phyloP scores from a whole-genome alignment of 805 yeast species.

The Nakazawaea anatomiae region DNA sequence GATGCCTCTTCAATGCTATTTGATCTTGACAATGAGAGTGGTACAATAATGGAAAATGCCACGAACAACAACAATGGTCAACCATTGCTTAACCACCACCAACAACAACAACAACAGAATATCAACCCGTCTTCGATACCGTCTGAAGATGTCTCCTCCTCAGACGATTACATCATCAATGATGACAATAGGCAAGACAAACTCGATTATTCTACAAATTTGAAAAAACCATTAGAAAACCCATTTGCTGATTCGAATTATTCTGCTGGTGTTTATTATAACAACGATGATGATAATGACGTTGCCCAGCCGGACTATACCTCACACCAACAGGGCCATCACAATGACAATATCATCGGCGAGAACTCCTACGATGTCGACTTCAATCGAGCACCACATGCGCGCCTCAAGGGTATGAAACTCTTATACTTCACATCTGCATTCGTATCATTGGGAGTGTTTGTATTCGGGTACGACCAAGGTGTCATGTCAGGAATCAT shows the following conservation, averaged over 20 bases:
- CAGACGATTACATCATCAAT: too few relatives aligned
- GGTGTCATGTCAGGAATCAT: constrained; percentile 89
- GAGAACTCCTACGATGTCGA: constrained; percentile 10
- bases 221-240: background rate
- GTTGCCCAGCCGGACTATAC: background rate
- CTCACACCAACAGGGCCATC: background rate
- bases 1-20: background rate
- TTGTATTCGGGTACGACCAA: constrained; percentile 77
- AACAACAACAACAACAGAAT: background rate
- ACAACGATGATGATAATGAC: background rate
- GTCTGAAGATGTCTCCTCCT: too few relatives aligned
- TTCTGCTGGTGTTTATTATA: background rate
- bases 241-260: background rate
- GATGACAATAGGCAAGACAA: too few relatives aligned
- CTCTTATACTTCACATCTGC: constrained; percentile 39
- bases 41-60: background rate
- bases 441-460: constrained; percentile 58
- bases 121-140: background rate
- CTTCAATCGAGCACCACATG: constrained; percentile 14
- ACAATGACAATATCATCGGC: background rate
- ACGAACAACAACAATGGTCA: background rate
- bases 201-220: background rate
- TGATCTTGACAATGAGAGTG: background rate
- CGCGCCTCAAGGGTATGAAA: constrained; percentile 17
- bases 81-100: background rate